These are phyloP conservation scores for Starmerella floricola DNA, from an alignment of 805 yeast genomes.

Conservation along the genomic window DNA sequence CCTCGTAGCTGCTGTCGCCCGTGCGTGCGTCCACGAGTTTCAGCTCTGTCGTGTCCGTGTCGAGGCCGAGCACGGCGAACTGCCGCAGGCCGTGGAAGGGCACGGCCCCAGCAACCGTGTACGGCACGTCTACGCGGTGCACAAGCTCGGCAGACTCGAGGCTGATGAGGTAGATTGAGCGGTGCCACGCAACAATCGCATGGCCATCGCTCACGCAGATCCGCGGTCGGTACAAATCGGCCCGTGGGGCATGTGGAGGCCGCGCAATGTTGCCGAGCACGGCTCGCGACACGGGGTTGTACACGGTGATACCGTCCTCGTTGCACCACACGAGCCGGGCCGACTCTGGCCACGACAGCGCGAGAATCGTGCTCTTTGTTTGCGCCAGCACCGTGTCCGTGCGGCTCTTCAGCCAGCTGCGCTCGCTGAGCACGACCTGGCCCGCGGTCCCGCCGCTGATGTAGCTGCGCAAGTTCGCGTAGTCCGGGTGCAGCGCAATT, in stretches of 20 bases:
- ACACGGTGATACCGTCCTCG: slow-evolving; percentile 63
- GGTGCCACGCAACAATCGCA: slow-evolving; percentile 75
- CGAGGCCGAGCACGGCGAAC: slow-evolving; percentile 14
- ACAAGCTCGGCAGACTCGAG: slow-evolving; percentile 8
- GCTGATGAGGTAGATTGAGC: slow-evolving; percentile 54
- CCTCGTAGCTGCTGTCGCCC: slow-evolving; percentile 66
- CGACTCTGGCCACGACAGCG: slow-evolving; percentile 41
- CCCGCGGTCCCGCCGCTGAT: slow-evolving; percentile 88
- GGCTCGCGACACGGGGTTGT: slow-evolving; percentile 42
- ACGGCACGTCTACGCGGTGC: slow-evolving; percentile 1
- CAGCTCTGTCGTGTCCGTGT: slow-evolving; percentile 43
- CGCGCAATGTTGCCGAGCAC: slow-evolving; percentile 42
- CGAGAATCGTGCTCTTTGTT: slow-evolving; percentile 41
- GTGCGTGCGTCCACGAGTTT: slow-evolving; percentile 51
- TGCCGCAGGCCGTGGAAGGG: slow-evolving; percentile 6
- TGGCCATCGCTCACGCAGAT: slow-evolving; percentile 44
- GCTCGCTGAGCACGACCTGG: slow-evolving; percentile 56
- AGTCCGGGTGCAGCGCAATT: slow-evolving; percentile 66
- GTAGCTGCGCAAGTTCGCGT: slow-evolving; percentile 48
- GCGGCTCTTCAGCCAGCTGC: slow-evolving; percentile 80
- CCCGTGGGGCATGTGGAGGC: slow-evolving; percentile 45
- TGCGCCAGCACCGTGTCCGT: slow-evolving; percentile 49
- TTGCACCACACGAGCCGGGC: slow-evolving; percentile 72
- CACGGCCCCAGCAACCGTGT: slow-evolving; percentile 14
- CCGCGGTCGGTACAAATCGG: slow-evolving; percentile 78